Evolutionary conservation across 2,329 filamentous ascomycete genomes (phyloP).

Genomic region (Cadophora sp.): DNA sequence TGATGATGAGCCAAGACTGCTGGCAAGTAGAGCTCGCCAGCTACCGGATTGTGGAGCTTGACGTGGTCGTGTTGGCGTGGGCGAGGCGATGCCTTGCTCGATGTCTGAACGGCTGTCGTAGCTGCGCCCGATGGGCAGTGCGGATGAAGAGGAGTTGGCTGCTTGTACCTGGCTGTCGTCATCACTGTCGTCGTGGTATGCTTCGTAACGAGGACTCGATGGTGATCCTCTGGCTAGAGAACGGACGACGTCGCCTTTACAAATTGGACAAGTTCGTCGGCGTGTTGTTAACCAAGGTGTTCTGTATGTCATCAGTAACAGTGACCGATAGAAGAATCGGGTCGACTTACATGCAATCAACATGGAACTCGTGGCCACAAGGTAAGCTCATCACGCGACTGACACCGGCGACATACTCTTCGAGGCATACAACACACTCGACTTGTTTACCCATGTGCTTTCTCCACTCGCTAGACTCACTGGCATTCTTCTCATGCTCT

Average conservation of each 20-base stretch:
- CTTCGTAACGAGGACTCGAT: slow-evolving; percentile 42
- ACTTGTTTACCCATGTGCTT: slow-evolving; percentile 73
- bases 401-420: slow-evolving; percentile 94
- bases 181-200: slow-evolving; percentile 50
- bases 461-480: slow-evolving; percentile 62
- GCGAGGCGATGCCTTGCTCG: slow-evolving; percentile 37
- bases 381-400: slow-evolving; percentile 96
- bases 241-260: slow-evolving; percentile 93
- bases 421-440: slow-evolving; percentile 95
- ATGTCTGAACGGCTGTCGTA: slow-evolving; percentile 33
- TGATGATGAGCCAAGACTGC: slow-evolving; percentile 37
- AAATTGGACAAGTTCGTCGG: slow-evolving; percentile 96
- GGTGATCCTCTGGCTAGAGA: slow-evolving; percentile 59
- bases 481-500: slow-evolving; percentile 56
- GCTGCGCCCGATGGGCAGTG: slow-evolving; percentile 33
- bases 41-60: slow-evolving; percentile 27
- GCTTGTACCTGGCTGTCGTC: slow-evolving; percentile 53
- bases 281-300: slow-evolving; percentile 97
- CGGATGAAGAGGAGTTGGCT: slow-evolving; percentile 54
- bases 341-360: slow-evolving; percentile 90
- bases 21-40: slow-evolving; percentile 37
- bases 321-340: slow-evolving; percentile 13
- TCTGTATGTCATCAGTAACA: slow-evolving; percentile 52
- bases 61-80: slow-evolving; percentile 31
- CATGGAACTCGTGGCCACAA: slow-evolving; percentile 97